Evolutionary conservation across 2,329 filamentous ascomycete species (phyloP).

Genomic region (Sordariomycetes sp.): DNA sequence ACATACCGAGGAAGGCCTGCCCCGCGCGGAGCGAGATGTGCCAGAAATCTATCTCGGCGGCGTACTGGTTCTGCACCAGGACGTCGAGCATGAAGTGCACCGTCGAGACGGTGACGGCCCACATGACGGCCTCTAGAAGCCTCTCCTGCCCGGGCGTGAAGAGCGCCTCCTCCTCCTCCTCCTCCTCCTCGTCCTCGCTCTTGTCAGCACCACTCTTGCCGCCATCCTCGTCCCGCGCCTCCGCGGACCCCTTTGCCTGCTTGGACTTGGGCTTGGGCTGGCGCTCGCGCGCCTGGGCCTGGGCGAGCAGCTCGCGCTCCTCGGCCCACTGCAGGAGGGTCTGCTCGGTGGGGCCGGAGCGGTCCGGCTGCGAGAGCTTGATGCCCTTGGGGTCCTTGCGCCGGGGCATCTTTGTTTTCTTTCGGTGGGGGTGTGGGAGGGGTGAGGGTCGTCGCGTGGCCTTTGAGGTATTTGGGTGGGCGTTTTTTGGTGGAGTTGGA

Average conservation of each 20-base stretch:
- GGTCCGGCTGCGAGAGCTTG: constrained; percentile 59
- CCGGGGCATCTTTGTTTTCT: constrained; percentile 32
- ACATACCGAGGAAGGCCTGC: constrained; percentile 41
- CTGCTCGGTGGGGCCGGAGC: constrained; percentile 46
- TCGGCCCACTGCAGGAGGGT: constrained; percentile 67
- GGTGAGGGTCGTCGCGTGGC: not conserved
- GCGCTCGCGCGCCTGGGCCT: constrained; percentile 28
- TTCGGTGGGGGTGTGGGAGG: not conserved
- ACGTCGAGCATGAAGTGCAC: constrained; percentile 72
- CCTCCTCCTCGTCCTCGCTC: constrained; percentile 11
- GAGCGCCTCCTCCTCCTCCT: constrained; percentile 17
- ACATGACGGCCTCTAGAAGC: constrained; percentile 44
- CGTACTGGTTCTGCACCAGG: constrained; percentile 69
- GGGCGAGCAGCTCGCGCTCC: constrained; percentile 46
- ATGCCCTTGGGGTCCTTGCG: constrained; percentile 40
- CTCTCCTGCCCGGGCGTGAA: constrained; percentile 37
- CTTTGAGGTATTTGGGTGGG: not conserved
- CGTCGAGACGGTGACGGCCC: constrained; percentile 53
- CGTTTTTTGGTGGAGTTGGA: not conserved
- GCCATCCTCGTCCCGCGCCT: not conserved
- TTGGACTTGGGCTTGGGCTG: constrained; percentile 16
- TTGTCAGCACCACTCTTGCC: not conserved
- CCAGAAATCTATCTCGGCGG: constrained; percentile 51
- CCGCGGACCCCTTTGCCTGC: constrained; percentile 4
- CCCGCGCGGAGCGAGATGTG: constrained; percentile 40